Evolutionary conservation across 1,284 basidiomycete species (phyloP), one percentile per base, ranked within the genome.

Genomic region (Puccinia coronata): DNA sequence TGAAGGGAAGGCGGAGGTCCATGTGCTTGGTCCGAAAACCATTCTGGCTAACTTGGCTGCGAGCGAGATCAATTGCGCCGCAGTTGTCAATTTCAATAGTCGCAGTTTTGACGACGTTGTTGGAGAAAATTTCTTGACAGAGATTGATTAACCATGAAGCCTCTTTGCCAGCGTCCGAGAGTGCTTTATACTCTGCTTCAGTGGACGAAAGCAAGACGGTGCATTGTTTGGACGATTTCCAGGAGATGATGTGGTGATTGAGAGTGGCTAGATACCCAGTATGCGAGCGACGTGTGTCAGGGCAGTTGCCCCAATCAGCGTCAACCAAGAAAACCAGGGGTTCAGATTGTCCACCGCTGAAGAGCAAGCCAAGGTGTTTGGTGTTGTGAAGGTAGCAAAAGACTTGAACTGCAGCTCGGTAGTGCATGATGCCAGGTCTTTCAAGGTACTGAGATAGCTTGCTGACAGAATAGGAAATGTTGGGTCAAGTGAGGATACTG

Each of bases 121-220:
- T 3, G 3, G 43, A n/a, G 8, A 39, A 28, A 11, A 69, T 18
- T 55, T 79, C 76, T 11, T 63, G 14, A 8, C 53, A 11, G 1
- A 79, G 39, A 23, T 70, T 53, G 16, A 16, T 9, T 3, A 53
- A 8, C 76, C 76, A 79, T 11, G 43, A 25, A 3, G 39, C 51
- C 28, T 79, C 76, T 25, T 65, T 69, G 1, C 31, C 18, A 18
- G 47, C 28, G 25, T 79, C 49, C 3, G 47, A 43, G 2, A 79
- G 34, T 0, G 65, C 47, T 31, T 67, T 79, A 34, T 79, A 79
- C 41, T 76, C 74, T 0, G 55, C 74, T 6, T 70, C 67, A 41
- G 67, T 12, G 5, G 67, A 16, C 11, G 67, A 70, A 9, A 70
- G 47, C 2, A 36, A 39, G 2, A 70, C 67, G 8, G 47, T 47